Evolutionary conservation across 306 rosid species (phyloP).

Genomic region (Vigna angularis): DNA sequence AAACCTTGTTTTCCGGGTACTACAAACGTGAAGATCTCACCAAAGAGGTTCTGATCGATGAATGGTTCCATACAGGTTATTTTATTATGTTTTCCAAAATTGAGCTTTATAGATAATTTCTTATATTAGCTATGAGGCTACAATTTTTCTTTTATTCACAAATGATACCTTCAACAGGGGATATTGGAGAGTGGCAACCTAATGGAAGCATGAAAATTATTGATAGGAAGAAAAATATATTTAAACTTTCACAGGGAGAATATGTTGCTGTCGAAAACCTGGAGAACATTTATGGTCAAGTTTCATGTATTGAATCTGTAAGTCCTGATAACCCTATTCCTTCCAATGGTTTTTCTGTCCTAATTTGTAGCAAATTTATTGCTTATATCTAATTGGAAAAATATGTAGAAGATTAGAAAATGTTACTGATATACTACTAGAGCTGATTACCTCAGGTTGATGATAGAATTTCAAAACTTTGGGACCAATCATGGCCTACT

Average conservation of each 20-base stretch:
- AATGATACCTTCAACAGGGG: slow-evolving; percentile 68
- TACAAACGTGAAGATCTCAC: slow-evolving; percentile 96
- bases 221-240: slow-evolving; percentile 97
- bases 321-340: slow-evolving; percentile 41
- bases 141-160: slow-evolving; percentile 28
- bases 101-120: slow-evolving; percentile 22
- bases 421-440: slow-evolving; percentile 12
- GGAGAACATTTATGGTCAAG: slow-evolving; percentile 81
- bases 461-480: slow-evolving; percentile 14
- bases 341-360: slow-evolving; percentile 30
- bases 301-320: slow-evolving; percentile 79
- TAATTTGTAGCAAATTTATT: slow-evolving; percentile 22
- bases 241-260: slow-evolving; percentile 98
- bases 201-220: slow-evolving; percentile 97
- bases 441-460: background rate
- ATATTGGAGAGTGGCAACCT: slow-evolving; percentile 93
- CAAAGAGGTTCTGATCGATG: slow-evolving; percentile 78
- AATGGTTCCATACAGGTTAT: slow-evolving; percentile 98
- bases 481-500: slow-evolving; percentile 20
- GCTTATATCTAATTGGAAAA: slow-evolving; percentile 16
- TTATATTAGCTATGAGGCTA: slow-evolving; percentile 24
- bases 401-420: slow-evolving; percentile 3
- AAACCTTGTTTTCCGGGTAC: slow-evolving; percentile 88
- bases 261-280: slow-evolving; percentile 98
- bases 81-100: slow-evolving; percentile 33